Base-by-base conservation (phyloP, 345 rosid genomes). In the Citrus glauca region DNA sequence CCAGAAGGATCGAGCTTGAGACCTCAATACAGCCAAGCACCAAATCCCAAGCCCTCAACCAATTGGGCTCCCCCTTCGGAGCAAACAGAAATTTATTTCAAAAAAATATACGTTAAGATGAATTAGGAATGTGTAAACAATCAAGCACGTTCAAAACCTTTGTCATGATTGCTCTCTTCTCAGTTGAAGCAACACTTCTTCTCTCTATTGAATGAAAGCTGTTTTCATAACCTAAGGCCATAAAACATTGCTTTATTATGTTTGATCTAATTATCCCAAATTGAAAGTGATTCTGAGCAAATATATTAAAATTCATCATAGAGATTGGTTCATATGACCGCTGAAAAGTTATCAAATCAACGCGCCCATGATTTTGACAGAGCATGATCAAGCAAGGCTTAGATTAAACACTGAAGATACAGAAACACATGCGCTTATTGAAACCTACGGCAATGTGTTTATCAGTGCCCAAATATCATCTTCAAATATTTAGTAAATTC, bases 151-250 rank as follows among this genome's bases (percentile, higher is more conserved):
- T 42, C 16, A 42, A 42, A 69, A 69, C 72, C n/a, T 30, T 13
- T 28, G 67, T 64, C 40, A 32, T 64, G 67, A 64, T 14, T 19
- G 64, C 75, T 71, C 63, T 30, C 73, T 70, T 45, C 28, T 71
- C 59, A 28, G 25, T 32, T 32, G 42, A 27, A 71, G 42, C 42
- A 71, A 19, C 25, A 20, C 8, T 66, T 38, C 38, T 37, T 37
- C 53, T 72, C 66, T 32, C 24, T 32, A 27, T 53, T 20, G 10
- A 71, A 71, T n/a, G 19, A 37, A 37, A 37, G 9, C 24, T 11
- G n/a, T 2, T 66, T 66, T 1, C 16, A 37, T 20, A 37, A 66
- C 3, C 70, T 28, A 53, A 60, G 13, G n/a, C 55, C 42, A 55
- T 72, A 17, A 33, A 42, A 42, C 48, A 72, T 24, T 56, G 33